Base-by-base conservation (phyloP, 2,329 filamentous ascomycete species). In the Microcyclosporella mali region DNA sequence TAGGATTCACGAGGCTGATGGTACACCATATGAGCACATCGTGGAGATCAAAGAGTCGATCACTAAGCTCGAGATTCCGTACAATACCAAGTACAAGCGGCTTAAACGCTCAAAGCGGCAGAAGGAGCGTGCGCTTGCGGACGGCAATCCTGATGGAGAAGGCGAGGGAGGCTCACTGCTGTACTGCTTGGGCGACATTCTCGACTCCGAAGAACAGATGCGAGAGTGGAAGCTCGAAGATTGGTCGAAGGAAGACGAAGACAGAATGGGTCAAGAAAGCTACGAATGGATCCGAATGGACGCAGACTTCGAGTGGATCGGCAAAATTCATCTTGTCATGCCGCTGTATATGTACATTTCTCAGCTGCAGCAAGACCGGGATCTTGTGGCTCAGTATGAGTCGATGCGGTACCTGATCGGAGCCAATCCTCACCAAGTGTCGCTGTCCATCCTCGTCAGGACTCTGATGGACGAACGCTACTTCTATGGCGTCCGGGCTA, bases 201-300 rank as follows among this genome's bases (percentile, higher is more conserved):
- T 98, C 30, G 84, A 92, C 57, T 80, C 77, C 3, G 79, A 84
- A 7, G 84, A 94, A 49, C 92, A 98, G 41, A 78, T 87, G 34
- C 72, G 78, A 38, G 80, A 87, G 32, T 98, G 92, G 90, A 81
- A 78, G 39, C 73, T 98, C 4, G 78, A 81, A 4, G 90, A 97
- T 51, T 98, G 90, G 89, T 83, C 85, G 36, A 78, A 84, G 46
- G 87, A 94, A 42, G 87, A 90, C 12, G 89, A 97, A 65, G 77
- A 84, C 28, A 82, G 81, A 57, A 97, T 98, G 89, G 88, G 92
- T 43, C 81, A 88, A 51, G 92, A 98, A 62, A 94, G 88, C 0
- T 98, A 95, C 59, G 92, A 98, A 63, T 98, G 94, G 92, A 94
- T 98, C 55, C 84, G 92, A 15, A 85, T 97, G 68, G 92, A 98